phyloP scores from a whole-genome alignment of 371 early-diverging fungal genomes.

The Capillidium heterosporum region DNA sequence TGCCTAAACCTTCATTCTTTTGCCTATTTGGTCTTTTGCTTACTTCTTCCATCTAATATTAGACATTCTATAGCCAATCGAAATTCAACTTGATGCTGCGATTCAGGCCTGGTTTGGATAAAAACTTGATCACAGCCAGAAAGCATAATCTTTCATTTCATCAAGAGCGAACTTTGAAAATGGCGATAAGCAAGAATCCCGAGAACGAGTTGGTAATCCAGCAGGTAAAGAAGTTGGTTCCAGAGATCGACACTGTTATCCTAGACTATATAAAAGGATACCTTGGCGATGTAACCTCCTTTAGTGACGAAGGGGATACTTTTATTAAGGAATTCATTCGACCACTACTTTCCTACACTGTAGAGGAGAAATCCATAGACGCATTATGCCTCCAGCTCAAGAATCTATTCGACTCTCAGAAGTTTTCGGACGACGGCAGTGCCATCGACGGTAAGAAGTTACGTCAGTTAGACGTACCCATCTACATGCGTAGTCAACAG shows the following conservation, averaged over 20 bases:
- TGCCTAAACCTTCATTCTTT: too few relatives aligned
- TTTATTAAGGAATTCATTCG: constrained; percentile 65
- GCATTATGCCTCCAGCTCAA: constrained; percentile 39
- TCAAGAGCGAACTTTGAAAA: too few relatives aligned
- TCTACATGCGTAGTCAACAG: constrained; percentile 32
- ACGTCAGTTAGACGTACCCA: constrained; percentile 29
- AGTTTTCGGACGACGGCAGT: constrained; percentile 9
- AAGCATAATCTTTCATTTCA: too few relatives aligned
- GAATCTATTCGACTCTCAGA: constrained; percentile 22
- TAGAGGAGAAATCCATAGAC: constrained; percentile 35
- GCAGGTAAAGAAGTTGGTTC: constrained; percentile 40
- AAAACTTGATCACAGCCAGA: too few relatives aligned
- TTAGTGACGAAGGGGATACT: constrained; percentile 46
- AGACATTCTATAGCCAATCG: too few relatives aligned
- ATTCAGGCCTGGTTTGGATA: too few relatives aligned
- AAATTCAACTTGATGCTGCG: too few relatives aligned
- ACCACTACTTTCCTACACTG: constrained; percentile 66
- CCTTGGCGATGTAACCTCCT: constrained; percentile 45
- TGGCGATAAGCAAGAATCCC: too few relatives aligned
- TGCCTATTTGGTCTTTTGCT: too few relatives aligned
- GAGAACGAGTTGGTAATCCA: constrained; percentile 15
- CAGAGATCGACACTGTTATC: constrained; percentile 56
- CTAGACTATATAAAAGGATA: constrained; percentile 68
- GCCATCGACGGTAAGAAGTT: constrained; percentile 12
- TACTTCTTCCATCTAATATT: too few relatives aligned